A percentile compares a stretch with the other conserved stretches of the same genome.
phyloP scores from a whole-genome alignment of 1,139 yeast species.

The Saccharomyces uvarum region DNA sequence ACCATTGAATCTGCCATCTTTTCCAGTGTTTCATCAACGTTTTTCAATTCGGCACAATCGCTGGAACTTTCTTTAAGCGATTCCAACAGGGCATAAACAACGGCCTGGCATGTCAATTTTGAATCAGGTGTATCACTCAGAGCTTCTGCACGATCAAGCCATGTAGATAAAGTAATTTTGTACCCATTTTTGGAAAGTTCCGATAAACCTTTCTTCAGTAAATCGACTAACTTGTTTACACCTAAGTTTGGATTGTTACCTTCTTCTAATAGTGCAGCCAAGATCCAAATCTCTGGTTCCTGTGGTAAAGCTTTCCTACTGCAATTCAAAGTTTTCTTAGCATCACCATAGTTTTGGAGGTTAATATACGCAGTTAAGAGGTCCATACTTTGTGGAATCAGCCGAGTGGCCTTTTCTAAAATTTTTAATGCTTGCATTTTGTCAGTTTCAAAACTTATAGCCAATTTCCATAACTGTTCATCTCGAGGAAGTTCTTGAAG shows the following conservation, averaged over 20 bases:
- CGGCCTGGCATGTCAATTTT: constrained; percentile 17
- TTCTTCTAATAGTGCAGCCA: constrained; percentile 69
- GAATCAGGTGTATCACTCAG: constrained; percentile 33
- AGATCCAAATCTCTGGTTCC: constrained; percentile 59
- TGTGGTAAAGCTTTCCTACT: constrained; percentile 52
- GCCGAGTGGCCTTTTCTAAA: constrained; percentile 59
- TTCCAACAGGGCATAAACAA: constrained; percentile 28
- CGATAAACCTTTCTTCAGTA: constrained; percentile 48
- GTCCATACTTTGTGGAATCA: constrained; percentile 55
- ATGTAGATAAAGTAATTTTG: constrained; percentile 38
- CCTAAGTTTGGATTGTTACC: constrained; percentile 36
- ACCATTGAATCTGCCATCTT: neutral
- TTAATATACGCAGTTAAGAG: constrained; percentile 54
- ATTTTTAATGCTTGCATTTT: constrained; percentile 45
- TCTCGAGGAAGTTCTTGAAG: constrained; percentile 46
- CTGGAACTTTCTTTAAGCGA: neutral
- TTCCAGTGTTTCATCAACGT: constrained; percentile 1
- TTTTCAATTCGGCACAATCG: neutral
- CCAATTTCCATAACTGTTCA: constrained; percentile 45
- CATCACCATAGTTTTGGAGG: constrained; percentile 39
- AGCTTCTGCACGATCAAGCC: constrained; percentile 44
- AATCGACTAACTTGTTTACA: constrained; percentile 36
- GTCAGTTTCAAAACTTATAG: constrained; percentile 45
- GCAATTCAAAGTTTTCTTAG: constrained; percentile 46
- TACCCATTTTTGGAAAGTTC: constrained; percentile 43